Evolutionary conservation across 768 basidiomycete species (phyloP).

Genomic region (Ramaria rubella): DNA sequence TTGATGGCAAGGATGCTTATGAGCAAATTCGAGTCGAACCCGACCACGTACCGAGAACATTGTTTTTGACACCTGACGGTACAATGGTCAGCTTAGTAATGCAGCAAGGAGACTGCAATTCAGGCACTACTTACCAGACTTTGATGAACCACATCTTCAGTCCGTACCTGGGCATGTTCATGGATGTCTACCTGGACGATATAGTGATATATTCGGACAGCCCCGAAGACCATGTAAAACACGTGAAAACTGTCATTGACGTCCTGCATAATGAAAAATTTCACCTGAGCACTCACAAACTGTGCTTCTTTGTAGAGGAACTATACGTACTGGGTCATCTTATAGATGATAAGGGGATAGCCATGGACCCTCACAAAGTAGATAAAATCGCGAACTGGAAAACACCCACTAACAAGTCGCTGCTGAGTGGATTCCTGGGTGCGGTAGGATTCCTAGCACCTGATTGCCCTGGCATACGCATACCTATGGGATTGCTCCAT

Average conservation of each 20-base stretch:
- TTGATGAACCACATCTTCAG: conserved; percentile 38
- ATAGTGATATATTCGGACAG: conserved; percentile 29
- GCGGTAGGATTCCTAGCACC: conserved; percentile 29
- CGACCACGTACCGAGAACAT: conserved; percentile 20
- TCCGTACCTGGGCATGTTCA: conserved; percentile 24
- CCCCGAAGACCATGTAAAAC: conserved; percentile 23
- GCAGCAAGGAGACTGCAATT: conserved; percentile 29
- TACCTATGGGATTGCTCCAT: conserved; percentile 33
- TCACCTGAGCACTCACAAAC: conserved; percentile 31
- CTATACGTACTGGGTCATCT: conserved; percentile 26
- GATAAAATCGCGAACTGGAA: conserved; percentile 29
- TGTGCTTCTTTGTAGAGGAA: conserved; percentile 23
- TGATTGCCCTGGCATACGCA: conserved; percentile 26
- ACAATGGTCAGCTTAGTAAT: conserved; percentile 38
- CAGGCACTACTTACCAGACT: conserved; percentile 35
- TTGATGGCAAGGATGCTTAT: conserved; percentile 28
- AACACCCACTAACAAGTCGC: conserved; percentile 23
- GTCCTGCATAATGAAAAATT: conserved; percentile 28
- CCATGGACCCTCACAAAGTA: conserved; percentile 37
- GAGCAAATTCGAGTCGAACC: conserved; percentile 25
- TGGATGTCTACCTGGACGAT: conserved; percentile 32
- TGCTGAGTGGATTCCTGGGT: conserved; percentile 31
- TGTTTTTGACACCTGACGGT: conserved; percentile 35
- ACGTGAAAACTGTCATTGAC: conserved; percentile 29
- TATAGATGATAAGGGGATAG: conserved; percentile 32